Base-by-base conservation (phyloP, 805 yeast species). In the Novakomyces olei region DNA sequence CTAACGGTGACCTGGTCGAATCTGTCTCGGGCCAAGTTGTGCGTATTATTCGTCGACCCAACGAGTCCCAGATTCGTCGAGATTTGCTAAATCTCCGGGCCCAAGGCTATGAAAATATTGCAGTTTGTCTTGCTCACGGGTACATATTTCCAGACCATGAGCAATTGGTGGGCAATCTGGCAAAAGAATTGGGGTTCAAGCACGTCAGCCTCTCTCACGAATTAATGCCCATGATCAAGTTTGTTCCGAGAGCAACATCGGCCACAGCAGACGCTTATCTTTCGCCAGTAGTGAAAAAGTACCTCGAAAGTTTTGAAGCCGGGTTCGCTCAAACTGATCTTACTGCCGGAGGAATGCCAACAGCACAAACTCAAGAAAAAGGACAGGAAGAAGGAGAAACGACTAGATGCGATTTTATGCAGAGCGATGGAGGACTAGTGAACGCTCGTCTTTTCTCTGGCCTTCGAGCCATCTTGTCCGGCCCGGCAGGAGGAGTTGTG, bases 401-500 rank as follows among this genome's bases (percentile, higher is more conserved):
- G n/a, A 53, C 65, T 3, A 50, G 51, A 31, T 66, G 78, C 37
- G 72, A 75, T 42, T 85, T 85, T 51, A 85, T 85, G 96, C 93
- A 85, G 53, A 77, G 92, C 8, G 93, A 85, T 50, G 96, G 96
- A 36, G 96, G 96, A 2, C 62, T 85, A 37, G 81, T 83, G 15
- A 80, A 80, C 35, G 81, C 88, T 45, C 59, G 68, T 15, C 63
- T 67, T 31, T 85, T 85, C 49, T 73, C 93, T 0, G 96, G 96
- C 2, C 57, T 85, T 24, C 65, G 70, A 42, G 92, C 96, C 3
- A 76, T 85, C 31, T 54, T 85, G 23, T 79, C 94, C 1, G 96
- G 96, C 2, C 96, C 96, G 2, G 96, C 96, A 6, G 96, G 96
- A 25, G 96, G 96, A 32, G 92, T 85, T 37, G 94, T 85, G 22